Conservation (phyloP, 495 filamentous ascomycete genomes). For the Daldinia bambusicola region DNA sequence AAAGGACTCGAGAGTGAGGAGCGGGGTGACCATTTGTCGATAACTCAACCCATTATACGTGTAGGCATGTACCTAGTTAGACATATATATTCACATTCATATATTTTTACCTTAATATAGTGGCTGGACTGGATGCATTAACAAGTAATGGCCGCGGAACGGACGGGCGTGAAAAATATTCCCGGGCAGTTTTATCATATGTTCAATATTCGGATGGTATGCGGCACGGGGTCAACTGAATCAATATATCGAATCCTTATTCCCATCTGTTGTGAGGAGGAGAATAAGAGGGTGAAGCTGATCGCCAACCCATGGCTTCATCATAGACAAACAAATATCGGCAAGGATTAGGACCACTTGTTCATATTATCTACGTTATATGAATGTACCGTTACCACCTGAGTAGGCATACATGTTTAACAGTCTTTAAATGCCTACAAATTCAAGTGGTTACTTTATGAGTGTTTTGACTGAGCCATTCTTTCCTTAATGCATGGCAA, state of each 20-base stretch:
- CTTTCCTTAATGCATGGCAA: not conserved
- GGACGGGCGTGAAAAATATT: slow-evolving; percentile 22
- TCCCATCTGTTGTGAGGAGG: slow-evolving; percentile 26
- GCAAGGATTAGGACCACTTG: slow-evolving; percentile 4
- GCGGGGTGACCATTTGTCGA: not conserved
- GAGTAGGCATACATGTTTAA: not conserved
- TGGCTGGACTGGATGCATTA: slow-evolving; percentile 33
- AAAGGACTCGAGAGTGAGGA: too few species aligned
- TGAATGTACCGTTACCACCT: not conserved
- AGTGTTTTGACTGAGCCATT: not conserved
- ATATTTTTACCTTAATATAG: too few species aligned
- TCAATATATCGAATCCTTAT: slow-evolving; percentile 26
- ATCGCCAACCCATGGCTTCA: slow-evolving; percentile 14
- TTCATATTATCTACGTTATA: not conserved
- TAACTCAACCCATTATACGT: slow-evolving; percentile 14
- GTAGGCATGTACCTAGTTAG: not conserved
- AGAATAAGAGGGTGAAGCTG: slow-evolving; percentile 13
- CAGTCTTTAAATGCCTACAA: not conserved
- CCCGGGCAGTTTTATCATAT: slow-evolving; percentile 2
- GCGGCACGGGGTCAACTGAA: not conserved
- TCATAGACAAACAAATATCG: slow-evolving; percentile 14
- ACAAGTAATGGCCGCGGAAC: slow-evolving; percentile 11
- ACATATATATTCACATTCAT: slow-evolving; percentile 21
- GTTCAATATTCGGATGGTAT: not conserved
- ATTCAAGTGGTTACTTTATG: too few species aligned